phyloP scores from a whole-genome alignment of 225 moss, liverwort and hornwort genomes.

The Bryoerythrophyllum caledonicum region DNA sequence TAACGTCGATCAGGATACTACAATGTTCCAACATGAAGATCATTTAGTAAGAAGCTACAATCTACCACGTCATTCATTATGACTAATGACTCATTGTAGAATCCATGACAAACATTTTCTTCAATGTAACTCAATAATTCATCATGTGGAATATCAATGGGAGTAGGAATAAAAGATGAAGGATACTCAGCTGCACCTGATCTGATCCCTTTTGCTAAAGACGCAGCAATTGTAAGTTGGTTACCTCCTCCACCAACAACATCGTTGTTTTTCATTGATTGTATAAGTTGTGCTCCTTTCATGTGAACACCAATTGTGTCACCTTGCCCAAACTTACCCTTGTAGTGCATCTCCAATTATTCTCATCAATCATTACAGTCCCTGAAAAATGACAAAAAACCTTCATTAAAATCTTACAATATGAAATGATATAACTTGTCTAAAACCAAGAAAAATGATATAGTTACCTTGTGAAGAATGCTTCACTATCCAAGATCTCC shows the following conservation, averaged over 20 bases:
- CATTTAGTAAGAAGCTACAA: neutral
- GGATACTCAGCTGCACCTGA: neutral
- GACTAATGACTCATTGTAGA: neutral
- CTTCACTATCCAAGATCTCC: neutral
- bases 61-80: neutral
- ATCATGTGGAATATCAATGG: neutral
- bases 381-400: neutral
- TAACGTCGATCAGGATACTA: neutral
- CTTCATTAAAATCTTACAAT: neutral
- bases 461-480: neutral
- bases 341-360: neutral
- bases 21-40: neutral
- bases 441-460: too few relatives aligned
- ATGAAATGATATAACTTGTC: neutral
- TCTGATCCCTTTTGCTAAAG: neutral
- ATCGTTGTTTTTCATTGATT: neutral
- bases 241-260: neutral
- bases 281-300: neutral
- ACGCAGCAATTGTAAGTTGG: neutral
- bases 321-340: neutral
- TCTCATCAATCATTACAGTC: neutral
- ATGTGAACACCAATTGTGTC: neutral
- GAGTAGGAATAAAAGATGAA: neutral
- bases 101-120: neutral
- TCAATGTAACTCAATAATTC: neutral